phyloP scores from a whole-genome alignment of 495 filamentous ascomycete species.

The Aspergillus sclerotioniger region DNA sequence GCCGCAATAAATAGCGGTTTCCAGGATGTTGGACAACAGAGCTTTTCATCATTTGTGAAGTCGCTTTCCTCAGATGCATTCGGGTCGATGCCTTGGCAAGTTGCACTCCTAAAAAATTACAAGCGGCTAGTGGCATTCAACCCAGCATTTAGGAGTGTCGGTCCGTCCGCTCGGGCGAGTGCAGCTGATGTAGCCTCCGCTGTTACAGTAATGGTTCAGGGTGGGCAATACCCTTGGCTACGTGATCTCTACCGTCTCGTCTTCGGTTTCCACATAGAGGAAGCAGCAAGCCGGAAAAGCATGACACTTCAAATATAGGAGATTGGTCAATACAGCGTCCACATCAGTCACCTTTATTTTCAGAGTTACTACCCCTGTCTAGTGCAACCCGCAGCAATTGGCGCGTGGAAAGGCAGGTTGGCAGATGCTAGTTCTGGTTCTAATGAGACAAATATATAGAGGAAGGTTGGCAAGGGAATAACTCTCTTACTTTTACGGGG shows the following conservation, averaged over 20 bases:
- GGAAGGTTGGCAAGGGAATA: too few relatives aligned
- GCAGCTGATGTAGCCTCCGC: constrained; percentile 73
- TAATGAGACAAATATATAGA: too few relatives aligned
- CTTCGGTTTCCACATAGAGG: constrained; percentile 78
- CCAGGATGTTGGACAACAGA: constrained; percentile 41
- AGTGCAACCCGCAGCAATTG: too few relatives aligned
- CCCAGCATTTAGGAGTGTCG: constrained; percentile 57
- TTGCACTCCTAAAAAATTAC: constrained; percentile 69
- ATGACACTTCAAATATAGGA: constrained; percentile 45
- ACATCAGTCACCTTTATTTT: too few relatives aligned
- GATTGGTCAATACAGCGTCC: too few relatives aligned
- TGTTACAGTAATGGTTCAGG: constrained; percentile 68
- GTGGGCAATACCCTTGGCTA: constrained; percentile 68
- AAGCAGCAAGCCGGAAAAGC: constrained; percentile 57
- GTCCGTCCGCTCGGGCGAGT: constrained; percentile 55
- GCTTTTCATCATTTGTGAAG: constrained; percentile 69
- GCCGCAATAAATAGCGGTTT: constrained; percentile 80
- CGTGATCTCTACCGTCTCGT: constrained; percentile 79
- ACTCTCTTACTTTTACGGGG: too few relatives aligned
- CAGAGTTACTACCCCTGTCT: too few relatives aligned
- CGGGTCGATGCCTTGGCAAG: constrained; percentile 67
- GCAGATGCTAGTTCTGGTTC: too few relatives aligned
- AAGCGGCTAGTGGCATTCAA: constrained; percentile 72
- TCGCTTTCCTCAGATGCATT: constrained; percentile 74
- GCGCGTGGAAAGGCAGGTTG: too few relatives aligned